Conservation (phyloP, 2,329 filamentous ascomycete genomes). For the Penicillium sp. region DNA sequence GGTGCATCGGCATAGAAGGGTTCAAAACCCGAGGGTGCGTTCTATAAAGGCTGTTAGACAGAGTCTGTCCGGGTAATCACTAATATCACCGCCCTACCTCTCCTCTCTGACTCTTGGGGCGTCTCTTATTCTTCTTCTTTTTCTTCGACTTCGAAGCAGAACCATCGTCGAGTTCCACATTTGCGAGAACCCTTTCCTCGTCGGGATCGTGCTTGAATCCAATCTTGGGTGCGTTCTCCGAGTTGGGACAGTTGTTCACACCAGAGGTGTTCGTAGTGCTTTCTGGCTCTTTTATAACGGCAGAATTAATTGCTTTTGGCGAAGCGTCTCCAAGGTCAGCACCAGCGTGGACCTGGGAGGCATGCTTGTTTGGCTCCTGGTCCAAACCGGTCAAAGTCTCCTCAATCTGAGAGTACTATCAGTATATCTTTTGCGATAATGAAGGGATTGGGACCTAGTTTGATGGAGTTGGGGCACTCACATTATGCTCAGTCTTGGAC, state of each 20-base stretch:
- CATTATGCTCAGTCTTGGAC: not conserved
- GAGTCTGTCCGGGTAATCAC: not conserved
- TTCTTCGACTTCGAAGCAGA: slow-evolving; percentile 6
- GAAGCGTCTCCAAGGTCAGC: not conserved
- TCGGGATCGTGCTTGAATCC: slow-evolving; percentile 4
- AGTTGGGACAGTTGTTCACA: not conserved
- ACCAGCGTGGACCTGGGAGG: not conserved
- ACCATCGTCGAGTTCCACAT: not conserved
- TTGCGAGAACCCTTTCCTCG: slow-evolving; percentile 1
- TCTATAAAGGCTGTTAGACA: slow-evolving; percentile 25
- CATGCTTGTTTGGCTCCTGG: not conserved
- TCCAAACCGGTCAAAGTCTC: not conserved
- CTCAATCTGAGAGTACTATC: not conserved
- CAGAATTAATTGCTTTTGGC: not conserved
- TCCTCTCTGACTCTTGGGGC: slow-evolving; percentile 42
- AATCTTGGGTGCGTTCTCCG: not conserved
- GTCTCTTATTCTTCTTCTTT: slow-evolving; percentile 35
- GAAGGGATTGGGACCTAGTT: not conserved
- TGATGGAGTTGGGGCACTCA: not conserved
- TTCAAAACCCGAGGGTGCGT: slow-evolving; percentile 66
- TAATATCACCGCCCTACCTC: slow-evolving; percentile 8
- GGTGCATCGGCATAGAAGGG: slow-evolving; percentile 79
- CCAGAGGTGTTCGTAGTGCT: too few relatives aligned
- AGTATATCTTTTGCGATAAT: not conserved
- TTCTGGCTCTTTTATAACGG: not conserved